A percentile compares a stretch with the other conserved stretches of the same genome.
Evolutionary conservation across 106 monocot genomes (phyloP).

Genomic region (Allium cepa): DNA sequence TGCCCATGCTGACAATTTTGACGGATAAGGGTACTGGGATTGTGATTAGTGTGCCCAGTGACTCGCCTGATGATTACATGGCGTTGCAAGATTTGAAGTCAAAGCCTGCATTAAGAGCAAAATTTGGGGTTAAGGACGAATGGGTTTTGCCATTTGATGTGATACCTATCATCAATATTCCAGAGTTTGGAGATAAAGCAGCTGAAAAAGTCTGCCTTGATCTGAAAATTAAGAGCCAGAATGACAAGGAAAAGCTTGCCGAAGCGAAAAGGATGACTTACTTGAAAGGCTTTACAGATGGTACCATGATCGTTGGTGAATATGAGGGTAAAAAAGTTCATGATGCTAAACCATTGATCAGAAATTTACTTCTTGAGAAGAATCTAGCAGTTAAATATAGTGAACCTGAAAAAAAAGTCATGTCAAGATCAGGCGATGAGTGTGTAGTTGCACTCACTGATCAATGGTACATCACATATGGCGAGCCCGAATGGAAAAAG

Average conservation of each 20-base stretch:
- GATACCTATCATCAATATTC: constrained; percentile 81
- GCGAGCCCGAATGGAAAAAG: constrained; percentile 76
- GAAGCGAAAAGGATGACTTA: constrained; percentile 88
- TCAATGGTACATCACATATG: constrained; percentile 94
- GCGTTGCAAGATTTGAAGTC: constrained; percentile 81
- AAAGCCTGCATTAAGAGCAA: constrained; percentile 65
- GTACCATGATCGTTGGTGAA: constrained; percentile 84
- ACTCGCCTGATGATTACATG: constrained; percentile 86
- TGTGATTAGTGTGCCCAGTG: constrained; percentile 93
- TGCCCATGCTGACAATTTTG: constrained; percentile 93
- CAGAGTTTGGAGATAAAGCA: constrained; percentile 81
- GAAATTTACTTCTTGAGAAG: constrained; percentile 45
- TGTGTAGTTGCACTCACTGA: constrained; percentile 92
- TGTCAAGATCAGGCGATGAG: constrained; percentile 90
- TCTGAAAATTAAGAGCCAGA: constrained; percentile 88
- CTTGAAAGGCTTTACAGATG: constrained; percentile 87
- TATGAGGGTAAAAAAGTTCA: constrained; percentile 71
- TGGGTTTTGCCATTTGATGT: constrained; percentile 89
- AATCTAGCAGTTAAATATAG: constrained; percentile 74
- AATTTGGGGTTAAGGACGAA: constrained; percentile 81
- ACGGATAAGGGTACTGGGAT: constrained; percentile 96
- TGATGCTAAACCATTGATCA: constrained; percentile 78
- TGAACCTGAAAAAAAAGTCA: constrained; percentile 88
- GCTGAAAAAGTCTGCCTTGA: constrained; percentile 83
- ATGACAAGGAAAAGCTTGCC: constrained; percentile 89